Conservation (phyloP, 1,139 yeast species). For the Suhomyces atakaporum region DNA sequence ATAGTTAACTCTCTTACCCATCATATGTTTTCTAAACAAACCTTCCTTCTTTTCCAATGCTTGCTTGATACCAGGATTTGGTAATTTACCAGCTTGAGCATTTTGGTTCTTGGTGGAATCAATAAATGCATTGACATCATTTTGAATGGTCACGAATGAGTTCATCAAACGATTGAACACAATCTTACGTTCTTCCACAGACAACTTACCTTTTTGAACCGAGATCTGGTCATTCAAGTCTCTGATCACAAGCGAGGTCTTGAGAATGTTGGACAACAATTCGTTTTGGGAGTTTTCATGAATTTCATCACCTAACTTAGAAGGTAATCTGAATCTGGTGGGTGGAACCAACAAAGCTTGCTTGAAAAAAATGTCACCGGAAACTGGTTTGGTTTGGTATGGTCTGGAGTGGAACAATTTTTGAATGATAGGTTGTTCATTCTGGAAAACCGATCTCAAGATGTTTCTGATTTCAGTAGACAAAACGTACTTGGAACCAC, state of each 20-base stretch:
- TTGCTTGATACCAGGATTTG: slow-evolving; percentile 95
- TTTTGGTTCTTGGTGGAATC: slow-evolving; percentile 89
- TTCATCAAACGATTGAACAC: slow-evolving; percentile 91
- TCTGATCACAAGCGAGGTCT: slow-evolving; percentile 78
- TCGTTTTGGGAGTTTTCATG: slow-evolving; percentile 96
- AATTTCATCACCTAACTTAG: slow-evolving; percentile 94
- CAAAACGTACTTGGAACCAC: slow-evolving; percentile 80
- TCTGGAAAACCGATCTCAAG: slow-evolving; percentile 69
- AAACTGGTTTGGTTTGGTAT: slow-evolving; percentile 45
- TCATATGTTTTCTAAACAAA: slow-evolving; percentile 96
- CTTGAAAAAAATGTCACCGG: slow-evolving; percentile 89
- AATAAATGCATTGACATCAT: slow-evolving; percentile 90
- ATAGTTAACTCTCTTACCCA: slow-evolving; percentile 99
- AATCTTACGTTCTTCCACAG: slow-evolving; percentile 64
- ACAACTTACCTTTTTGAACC: slow-evolving; percentile 63
- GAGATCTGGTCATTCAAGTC: slow-evolving; percentile 84
- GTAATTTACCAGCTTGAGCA: slow-evolving; percentile 66
- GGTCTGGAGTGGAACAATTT: slow-evolving; percentile 82
- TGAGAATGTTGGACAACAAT: slow-evolving; percentile 73
- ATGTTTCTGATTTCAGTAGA: slow-evolving; percentile 85
- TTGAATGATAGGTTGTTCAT: slow-evolving; percentile 65
- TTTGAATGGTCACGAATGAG: slow-evolving; percentile 90
- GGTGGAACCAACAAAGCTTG: slow-evolving; percentile 92
- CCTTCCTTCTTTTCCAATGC: slow-evolving; percentile 99
- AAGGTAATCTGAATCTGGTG: slow-evolving; percentile 92